Conservation (phyloP, 1,284 basidiomycete genomes). For the Leccinum brunneo-olivaceum region DNA sequence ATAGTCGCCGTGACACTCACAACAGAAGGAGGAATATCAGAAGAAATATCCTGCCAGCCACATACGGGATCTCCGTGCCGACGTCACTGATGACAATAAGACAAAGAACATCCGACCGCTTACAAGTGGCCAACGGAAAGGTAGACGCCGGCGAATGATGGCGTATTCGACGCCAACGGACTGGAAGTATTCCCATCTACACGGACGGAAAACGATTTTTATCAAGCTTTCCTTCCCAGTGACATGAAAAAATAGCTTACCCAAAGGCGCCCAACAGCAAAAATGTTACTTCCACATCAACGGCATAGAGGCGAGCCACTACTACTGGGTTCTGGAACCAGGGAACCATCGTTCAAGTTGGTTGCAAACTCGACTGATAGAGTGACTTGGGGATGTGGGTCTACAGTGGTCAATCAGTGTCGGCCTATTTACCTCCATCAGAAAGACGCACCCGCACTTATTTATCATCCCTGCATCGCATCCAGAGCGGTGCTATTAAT, state of each 20-base stretch:
- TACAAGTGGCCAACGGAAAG: constrained; percentile 21
- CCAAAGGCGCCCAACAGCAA: constrained; percentile 13
- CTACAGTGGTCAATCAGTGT: no score
- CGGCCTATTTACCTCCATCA: no score
- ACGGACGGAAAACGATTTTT: not conserved
- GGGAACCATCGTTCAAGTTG: constrained; percentile 8
- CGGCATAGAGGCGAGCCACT: not conserved
- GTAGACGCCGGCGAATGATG: constrained; percentile 13
- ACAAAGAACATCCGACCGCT: not conserved
- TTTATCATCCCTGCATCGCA: no score
- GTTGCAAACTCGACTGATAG: no score
- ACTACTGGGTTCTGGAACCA: constrained; percentile 10
- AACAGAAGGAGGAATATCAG: constrained; percentile 9
- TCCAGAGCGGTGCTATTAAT: no score
- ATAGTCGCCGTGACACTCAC: constrained; percentile 7
- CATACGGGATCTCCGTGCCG: constrained; percentile 16
- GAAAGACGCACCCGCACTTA: no score
- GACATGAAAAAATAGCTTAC: constrained; percentile 6
- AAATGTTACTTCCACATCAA: constrained; percentile 2
- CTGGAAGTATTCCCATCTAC: constrained; percentile 22
- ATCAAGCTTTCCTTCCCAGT: not conserved
- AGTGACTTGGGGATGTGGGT: no score
- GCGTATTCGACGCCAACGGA: constrained; percentile 18
- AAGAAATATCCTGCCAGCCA: constrained; percentile 14
- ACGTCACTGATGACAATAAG: not conserved